phyloP scores from a whole-genome alignment of 345 rosid genomes.

The Lumnitzera racemosa region DNA sequence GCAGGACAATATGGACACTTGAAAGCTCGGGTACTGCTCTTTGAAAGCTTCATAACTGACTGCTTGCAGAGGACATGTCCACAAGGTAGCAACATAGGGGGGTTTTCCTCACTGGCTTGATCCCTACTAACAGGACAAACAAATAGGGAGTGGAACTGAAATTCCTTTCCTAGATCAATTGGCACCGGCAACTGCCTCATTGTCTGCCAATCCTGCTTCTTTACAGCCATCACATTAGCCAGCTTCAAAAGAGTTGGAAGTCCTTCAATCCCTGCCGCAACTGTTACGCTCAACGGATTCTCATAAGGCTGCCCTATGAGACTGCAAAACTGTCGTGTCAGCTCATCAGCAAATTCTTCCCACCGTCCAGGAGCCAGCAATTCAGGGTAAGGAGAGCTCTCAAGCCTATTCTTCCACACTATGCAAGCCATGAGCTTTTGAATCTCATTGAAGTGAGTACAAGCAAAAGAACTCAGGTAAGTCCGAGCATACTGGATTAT shows the following conservation, averaged over 20 bases:
- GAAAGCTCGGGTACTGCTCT: constrained; percentile 30
- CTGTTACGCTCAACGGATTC: constrained; percentile 37
- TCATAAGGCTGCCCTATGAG: constrained; percentile 37
- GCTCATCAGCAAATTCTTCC: constrained; percentile 39
- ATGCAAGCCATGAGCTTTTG: constrained; percentile 44
- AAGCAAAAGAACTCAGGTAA: constrained; percentile 36
- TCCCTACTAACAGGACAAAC: constrained; percentile 67
- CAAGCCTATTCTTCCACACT: constrained; percentile 40
- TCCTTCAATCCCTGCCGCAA: constrained; percentile 57
- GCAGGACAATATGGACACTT: constrained; percentile 57
- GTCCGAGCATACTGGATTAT: constrained; percentile 53
- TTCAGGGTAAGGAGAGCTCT: constrained; percentile 43
- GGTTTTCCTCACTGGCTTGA: constrained; percentile 51
- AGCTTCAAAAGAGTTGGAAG: constrained; percentile 58
- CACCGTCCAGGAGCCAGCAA: constrained; percentile 32
- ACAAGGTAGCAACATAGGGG: constrained; percentile 65
- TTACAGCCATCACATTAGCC: constrained; percentile 56
- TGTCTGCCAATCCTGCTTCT: constrained; percentile 53
- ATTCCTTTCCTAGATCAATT: constrained; percentile 45
- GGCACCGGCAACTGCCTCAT: constrained; percentile 55
- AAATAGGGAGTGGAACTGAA: constrained; percentile 60
- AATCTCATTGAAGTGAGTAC: constrained; percentile 26
- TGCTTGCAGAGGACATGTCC: constrained; percentile 61
- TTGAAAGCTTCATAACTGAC: constrained; percentile 49
- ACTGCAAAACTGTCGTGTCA: constrained; percentile 39